Conservation (phyloP, 2,329 filamentous ascomycete species). For the Stenocarpella maydis region DNA sequence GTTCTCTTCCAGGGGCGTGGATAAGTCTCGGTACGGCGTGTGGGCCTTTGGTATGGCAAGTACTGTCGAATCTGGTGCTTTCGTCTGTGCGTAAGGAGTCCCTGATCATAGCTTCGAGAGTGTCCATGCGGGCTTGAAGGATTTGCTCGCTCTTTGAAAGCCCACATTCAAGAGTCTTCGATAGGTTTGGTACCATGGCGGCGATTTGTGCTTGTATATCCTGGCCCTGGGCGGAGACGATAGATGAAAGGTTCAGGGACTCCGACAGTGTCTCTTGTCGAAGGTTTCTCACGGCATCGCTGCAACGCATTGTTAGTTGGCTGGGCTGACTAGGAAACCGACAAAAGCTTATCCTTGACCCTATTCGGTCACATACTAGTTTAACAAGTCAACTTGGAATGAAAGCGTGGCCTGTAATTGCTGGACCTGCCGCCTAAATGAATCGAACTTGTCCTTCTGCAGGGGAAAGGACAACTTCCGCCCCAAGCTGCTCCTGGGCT, state of each 20-base stretch:
- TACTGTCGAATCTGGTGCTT: background rate
- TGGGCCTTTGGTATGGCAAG: background rate
- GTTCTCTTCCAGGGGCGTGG: background rate
- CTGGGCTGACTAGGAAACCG: too few relatives aligned
- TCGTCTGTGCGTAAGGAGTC: background rate
- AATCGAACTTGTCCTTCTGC: constrained; percentile 10
- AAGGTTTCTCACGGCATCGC: background rate
- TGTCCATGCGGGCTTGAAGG: background rate
- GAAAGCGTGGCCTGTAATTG: background rate
- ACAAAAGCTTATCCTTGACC: too few relatives aligned
- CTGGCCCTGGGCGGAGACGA: background rate
- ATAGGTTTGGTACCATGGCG: background rate
- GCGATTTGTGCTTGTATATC: background rate
- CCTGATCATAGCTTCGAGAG: background rate
- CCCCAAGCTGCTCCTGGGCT: background rate
- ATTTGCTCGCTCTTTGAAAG: background rate
- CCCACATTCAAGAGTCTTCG: background rate
- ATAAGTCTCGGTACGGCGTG: background rate
- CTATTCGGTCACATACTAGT: background rate
- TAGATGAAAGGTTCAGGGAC: background rate
- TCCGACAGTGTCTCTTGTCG: background rate
- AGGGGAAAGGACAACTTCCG: background rate
- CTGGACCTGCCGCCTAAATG: background rate
- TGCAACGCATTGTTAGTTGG: background rate
- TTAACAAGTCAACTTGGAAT: background rate